Evolutionary conservation across 1,284 basidiomycete species (phyloP).

Genomic region (Exsudoporus floridanus): DNA sequence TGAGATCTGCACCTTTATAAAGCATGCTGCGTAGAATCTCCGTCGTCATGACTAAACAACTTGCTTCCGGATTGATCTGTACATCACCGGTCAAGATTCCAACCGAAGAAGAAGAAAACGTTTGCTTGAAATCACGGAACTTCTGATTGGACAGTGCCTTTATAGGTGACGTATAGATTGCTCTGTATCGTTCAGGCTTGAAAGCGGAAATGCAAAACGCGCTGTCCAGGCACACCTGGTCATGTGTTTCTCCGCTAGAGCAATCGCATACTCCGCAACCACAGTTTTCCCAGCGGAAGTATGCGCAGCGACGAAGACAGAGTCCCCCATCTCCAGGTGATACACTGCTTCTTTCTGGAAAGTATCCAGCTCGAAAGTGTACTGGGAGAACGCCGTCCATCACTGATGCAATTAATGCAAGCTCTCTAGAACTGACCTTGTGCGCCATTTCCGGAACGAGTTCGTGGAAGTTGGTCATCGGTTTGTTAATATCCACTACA

Average conservation of each 20-base stretch:
- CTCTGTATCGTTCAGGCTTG: constrained; percentile 47
- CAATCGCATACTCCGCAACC: constrained; percentile 98
- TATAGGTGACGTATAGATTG: constrained; percentile 98
- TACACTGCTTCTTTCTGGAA: constrained; percentile 99
- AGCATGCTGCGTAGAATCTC: constrained; percentile 98
- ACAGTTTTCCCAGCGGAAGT: constrained; percentile 99
- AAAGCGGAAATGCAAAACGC: constrained; percentile 12
- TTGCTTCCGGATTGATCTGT: constrained; percentile 98
- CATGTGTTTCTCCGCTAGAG: constrained; percentile 97
- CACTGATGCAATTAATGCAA: constrained; percentile 6
- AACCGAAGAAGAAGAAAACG: constrained; percentile 89
- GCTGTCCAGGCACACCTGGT: constrained; percentile 64
- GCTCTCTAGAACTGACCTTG: constrained; percentile 47
- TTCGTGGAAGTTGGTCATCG: constrained; percentile 84
- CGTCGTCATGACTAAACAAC: constrained; percentile 98
- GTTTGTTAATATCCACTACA: constrained; percentile 90
- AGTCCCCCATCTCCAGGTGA: constrained; percentile 96
- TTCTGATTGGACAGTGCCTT: constrained; percentile 99
- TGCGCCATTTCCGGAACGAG: constrained; percentile 91
- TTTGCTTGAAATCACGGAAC: constrained; percentile 98
- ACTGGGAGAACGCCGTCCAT: constrained; percentile 51
- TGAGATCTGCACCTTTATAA: constrained; percentile 97
- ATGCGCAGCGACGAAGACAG: constrained; percentile 98
- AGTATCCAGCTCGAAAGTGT: constrained; percentile 83
- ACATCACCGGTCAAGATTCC: constrained; percentile 99